Base-by-base conservation (phyloP, 257 asterid species). In the Solanum bukasovii region DNA sequence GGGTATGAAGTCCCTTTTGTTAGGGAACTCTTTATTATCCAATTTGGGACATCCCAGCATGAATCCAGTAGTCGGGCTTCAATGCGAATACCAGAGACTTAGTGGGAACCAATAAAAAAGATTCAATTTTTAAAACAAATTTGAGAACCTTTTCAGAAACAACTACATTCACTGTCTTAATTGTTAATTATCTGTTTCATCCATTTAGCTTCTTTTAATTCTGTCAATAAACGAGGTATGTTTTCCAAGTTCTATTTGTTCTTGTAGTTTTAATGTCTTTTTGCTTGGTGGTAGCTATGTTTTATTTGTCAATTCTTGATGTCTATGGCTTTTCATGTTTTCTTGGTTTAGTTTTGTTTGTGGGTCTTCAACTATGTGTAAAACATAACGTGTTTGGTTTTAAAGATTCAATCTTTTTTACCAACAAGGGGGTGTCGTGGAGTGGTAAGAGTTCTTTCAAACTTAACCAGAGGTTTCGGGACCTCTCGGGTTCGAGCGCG, bases 41-140 rank as follows among this genome's bases (percentile, higher is more conserved):
- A 63, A 63, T 63, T 63, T 23, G 71, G 71, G 3, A 63, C 31
- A 0, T 23, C 11, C 0, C 0, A 1, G 31, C 6, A 63, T 10
- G 70, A 61, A 23, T 61, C 1, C 14, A 0, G 31, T 63, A 63
- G 71, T 63, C 0, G 7, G 11, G 7, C 71, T 63, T 11, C 31
- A 63, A n/a, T 63, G 71, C 7, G 1, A 63, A 63, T n/a, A n/a
- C 0, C 3, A 10, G 7, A 23, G 0, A 63, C 16, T 63, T 0
- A 9, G 14, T 1, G 71, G 7, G 16, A 2, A 23, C 75, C 23
- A 68, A 13, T 5, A 18, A 68, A 29, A 35, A 73, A 20, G 16
- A 35, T 73, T 72, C 81, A 34, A 9, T 72, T 33, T 33, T 67
- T 11, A 4, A 12, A 44, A 44, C 52, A 44, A 38, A 38, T 67